Base-by-base conservation (phyloP, 2,329 filamentous ascomycete species). In the Colletotrichum tabaci region DNA sequence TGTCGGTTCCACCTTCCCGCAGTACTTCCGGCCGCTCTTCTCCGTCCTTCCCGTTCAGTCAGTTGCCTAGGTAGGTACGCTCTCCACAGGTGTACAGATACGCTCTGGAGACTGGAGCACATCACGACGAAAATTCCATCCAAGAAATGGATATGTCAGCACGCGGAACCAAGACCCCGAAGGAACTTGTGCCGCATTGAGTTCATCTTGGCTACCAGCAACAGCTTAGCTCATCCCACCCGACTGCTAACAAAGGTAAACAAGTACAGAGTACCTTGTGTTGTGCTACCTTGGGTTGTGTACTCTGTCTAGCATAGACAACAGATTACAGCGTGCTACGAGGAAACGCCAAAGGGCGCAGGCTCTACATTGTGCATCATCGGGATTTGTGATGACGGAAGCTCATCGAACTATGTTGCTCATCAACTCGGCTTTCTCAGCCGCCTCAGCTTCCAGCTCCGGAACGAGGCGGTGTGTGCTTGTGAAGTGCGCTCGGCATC, bases 301-400 rank as follows among this genome's bases (percentile, higher is more conserved):
- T 35, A 35, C 30, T 38, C 35, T 38, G 35, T 38, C 8, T 8
- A 3, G 35, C 35, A 8, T 9, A 38, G 35, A 10, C 35, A 38
- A 38, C 35, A 23, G 52, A 56, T 56, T 56, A 21, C 52, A 26
- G 52, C 6, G 26, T n/a, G n/a, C 26, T n/a, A 21, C 18, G 38
- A 56, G 10, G 16, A 30, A 26, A 18, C 23, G 30, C 26, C n/a
- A 52, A 57, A 63, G 49, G 56, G 56, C 46, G 55, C 67, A 67
- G 42, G 61, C 42, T 52, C 38, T 42, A 53, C 46, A 47, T 68
- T 52, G 53, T 58, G 64, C 68, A 68, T 63, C 71, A 73, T 67
- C 46, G 35, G 67, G 62, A 61, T 71, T 67, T 60, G 63, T 52
- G 49, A 73, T 73, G 71, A 73, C 63, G 63, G 71, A 73, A 73